Evolutionary conservation across 176 grass and related monocot species (phyloP).

Genomic region (Oropetium thomaeum): DNA sequence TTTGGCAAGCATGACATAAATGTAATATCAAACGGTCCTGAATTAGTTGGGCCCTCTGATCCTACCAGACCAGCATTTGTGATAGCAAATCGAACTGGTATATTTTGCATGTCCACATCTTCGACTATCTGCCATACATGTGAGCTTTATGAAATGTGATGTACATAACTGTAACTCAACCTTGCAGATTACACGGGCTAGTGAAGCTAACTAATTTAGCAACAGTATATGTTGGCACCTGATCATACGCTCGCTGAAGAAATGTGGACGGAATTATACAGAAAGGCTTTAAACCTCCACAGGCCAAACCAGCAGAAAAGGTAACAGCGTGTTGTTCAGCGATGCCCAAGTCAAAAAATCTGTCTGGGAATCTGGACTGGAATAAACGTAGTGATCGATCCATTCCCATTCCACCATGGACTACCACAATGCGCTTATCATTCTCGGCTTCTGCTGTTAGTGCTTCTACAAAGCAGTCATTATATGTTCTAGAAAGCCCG

Average conservation of each 20-base stretch:
- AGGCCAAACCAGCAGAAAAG: slow-evolving; percentile 71
- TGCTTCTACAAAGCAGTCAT: slow-evolving; percentile 62
- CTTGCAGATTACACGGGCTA: slow-evolving; percentile 1
- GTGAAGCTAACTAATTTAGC: neutral
- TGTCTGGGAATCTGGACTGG: slow-evolving; percentile 68
- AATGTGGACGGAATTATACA: slow-evolving; percentile 75
- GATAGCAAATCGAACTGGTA: slow-evolving; percentile 71
- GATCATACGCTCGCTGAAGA: slow-evolving; percentile 78
- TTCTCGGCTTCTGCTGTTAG: slow-evolving; percentile 70
- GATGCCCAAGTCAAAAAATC: slow-evolving; percentile 73
- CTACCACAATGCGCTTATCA: slow-evolving; percentile 60
- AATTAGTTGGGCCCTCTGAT: slow-evolving; percentile 54
- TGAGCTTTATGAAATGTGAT: slow-evolving; percentile 35
- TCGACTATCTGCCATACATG: slow-evolving; percentile 50
- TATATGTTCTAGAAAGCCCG: slow-evolving; percentile 59
- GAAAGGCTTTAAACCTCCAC: slow-evolving; percentile 75
- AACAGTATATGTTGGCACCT: slow-evolving; percentile 35
- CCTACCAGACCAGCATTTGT: slow-evolving; percentile 65
- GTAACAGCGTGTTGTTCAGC: slow-evolving; percentile 81
- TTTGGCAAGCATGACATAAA: slow-evolving; percentile 82
- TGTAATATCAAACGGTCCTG: slow-evolving; percentile 67
- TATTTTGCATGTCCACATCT: slow-evolving; percentile 73
- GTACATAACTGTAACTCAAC: slow-evolving; percentile 5
- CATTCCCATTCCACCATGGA: slow-evolving; percentile 68
- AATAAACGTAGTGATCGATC: slow-evolving; percentile 61